Evolutionary conservation across 208 protist species (phyloP).

Genomic region (Crithidia sp.): DNA sequence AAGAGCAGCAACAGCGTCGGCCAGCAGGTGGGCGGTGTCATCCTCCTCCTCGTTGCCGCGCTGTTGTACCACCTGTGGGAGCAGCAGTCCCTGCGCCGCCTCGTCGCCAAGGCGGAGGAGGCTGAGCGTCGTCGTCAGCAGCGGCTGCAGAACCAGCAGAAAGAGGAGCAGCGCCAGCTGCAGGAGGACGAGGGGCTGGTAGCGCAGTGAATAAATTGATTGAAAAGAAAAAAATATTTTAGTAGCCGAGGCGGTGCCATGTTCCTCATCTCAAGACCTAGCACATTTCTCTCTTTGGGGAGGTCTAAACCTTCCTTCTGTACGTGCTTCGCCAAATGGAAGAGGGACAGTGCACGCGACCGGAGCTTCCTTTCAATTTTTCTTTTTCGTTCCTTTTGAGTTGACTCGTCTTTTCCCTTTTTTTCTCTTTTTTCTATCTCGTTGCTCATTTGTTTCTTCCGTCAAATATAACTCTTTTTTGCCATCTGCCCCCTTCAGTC

Average conservation of each 20-base stretch:
- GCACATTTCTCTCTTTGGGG: too few relatives aligned
- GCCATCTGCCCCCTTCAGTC: too few relatives aligned
- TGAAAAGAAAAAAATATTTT: too few relatives aligned
- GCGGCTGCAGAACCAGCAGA: conserved; percentile 6
- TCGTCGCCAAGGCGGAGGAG: conserved; percentile 33
- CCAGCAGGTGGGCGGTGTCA: conserved; percentile 74
- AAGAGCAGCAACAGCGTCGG: conserved; percentile 59
- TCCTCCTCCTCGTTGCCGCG: conserved; percentile 64
- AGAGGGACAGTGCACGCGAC: too few relatives aligned
- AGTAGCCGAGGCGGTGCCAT: too few relatives aligned
- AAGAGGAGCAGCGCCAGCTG: neutral
- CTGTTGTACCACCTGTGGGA: conserved; percentile 84
- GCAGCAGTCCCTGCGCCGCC: conserved; percentile 51
- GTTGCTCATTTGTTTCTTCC: conserved; percentile 1
- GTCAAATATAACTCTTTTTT: too few relatives aligned
- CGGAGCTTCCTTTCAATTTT: too few relatives aligned
- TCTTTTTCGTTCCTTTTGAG: too few relatives aligned
- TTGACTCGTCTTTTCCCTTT: conserved; percentile 1
- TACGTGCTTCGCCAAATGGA: too few relatives aligned
- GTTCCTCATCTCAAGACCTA: too few relatives aligned
- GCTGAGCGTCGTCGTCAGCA: conserved; percentile 7
- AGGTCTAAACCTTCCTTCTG: too few relatives aligned
- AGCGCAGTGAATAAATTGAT: neutral
- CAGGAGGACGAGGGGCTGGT: neutral
- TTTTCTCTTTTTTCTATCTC: conserved; percentile 10